These are phyloP conservation scores for Lophiostoma macrostomum DNA, from an alignment of 495 filamentous ascomycete genomes.

Conservation along the genomic window DNA sequence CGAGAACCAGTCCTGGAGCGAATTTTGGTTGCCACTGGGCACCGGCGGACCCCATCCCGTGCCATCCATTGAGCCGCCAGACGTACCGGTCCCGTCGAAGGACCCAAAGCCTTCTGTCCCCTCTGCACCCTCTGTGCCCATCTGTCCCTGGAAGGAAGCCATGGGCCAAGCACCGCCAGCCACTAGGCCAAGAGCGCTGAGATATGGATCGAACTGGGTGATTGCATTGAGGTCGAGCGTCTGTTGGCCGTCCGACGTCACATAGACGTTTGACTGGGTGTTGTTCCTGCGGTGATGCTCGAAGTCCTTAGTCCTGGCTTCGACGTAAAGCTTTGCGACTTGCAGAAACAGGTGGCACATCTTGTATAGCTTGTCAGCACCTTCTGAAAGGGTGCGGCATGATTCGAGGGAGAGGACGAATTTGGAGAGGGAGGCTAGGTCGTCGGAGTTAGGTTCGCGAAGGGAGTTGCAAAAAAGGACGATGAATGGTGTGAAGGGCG, in stretches of 20 bases:
- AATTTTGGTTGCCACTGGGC: neutral
- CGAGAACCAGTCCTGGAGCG: slow-evolving; percentile 64
- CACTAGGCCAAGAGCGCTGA: slow-evolving; percentile 61
- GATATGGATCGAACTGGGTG: slow-evolving; percentile 62
- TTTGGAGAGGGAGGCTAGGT: slow-evolving; percentile 52
- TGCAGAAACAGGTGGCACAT: slow-evolving; percentile 60
- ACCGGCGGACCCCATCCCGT: neutral
- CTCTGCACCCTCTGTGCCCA: too few relatives aligned
- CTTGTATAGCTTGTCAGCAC: slow-evolving; percentile 56
- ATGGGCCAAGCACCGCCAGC: slow-evolving; percentile 37
- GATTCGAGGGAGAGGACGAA: slow-evolving; percentile 59
- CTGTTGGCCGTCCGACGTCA: slow-evolving; percentile 36
- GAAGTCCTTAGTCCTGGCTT: slow-evolving; percentile 52
- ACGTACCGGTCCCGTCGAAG: neutral
- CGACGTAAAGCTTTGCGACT: slow-evolving; percentile 61
- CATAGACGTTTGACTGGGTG: neutral
- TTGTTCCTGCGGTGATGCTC: slow-evolving; percentile 19
- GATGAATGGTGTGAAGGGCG: slow-evolving; percentile 67
- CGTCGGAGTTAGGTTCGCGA: slow-evolving; percentile 43
- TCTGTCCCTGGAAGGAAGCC: slow-evolving; percentile 2
- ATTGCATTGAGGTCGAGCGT: slow-evolving; percentile 49
- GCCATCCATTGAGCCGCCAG: too few relatives aligned
- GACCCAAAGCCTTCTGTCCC: neutral
- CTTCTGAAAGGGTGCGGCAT: slow-evolving; percentile 51
- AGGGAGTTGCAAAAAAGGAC: slow-evolving; percentile 69